phyloP scores from a whole-genome alignment of 208 protist species.

The Herpetomonas tarakana region DNA sequence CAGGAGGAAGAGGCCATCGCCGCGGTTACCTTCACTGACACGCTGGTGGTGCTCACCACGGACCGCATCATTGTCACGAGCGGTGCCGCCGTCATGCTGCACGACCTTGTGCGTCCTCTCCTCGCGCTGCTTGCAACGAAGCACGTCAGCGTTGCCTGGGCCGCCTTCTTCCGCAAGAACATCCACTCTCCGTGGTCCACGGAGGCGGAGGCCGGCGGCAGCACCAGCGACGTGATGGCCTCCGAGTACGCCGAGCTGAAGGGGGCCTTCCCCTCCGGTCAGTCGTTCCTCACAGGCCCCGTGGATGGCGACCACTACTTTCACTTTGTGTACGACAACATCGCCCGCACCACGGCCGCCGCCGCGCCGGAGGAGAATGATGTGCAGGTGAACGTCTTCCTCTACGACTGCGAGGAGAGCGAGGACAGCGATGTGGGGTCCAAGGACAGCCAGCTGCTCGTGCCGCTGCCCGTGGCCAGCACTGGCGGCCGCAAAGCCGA shows the following conservation, averaged over 20 bases:
- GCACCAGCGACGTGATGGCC: slow-evolving; percentile 83
- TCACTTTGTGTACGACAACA: slow-evolving; percentile 81
- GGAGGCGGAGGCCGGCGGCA: slow-evolving; percentile 19
- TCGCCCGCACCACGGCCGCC: slow-evolving; percentile 22
- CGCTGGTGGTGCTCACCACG: slow-evolving; percentile 41
- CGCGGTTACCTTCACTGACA: slow-evolving; percentile 44
- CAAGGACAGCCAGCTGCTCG: slow-evolving; percentile 26
- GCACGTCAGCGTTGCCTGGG: slow-evolving; percentile 63
- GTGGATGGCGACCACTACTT: slow-evolving; percentile 88
- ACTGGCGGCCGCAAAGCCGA: background rate
- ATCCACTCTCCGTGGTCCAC: slow-evolving; percentile 59
- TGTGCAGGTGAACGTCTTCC: slow-evolving; percentile 77
- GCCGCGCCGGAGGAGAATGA: slow-evolving; percentile 38
- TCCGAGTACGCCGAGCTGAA: slow-evolving; percentile 87
- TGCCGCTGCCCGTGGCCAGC: slow-evolving; percentile 22
- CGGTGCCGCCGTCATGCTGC: slow-evolving; percentile 57
- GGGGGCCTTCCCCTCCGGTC: slow-evolving; percentile 65
- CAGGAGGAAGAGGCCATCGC: slow-evolving; percentile 20
- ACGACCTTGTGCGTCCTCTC: slow-evolving; percentile 43
- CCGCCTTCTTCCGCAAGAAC: slow-evolving; percentile 83
- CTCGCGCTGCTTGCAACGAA: slow-evolving; percentile 31
- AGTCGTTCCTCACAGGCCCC: slow-evolving; percentile 75
- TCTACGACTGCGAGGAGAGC: slow-evolving; percentile 47
- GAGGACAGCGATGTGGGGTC: slow-evolving; percentile 11
- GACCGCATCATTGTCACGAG: slow-evolving; percentile 50